Percentiles rank a stretch among this genome's conserved stretches.
phyloP scores from a whole-genome alignment of 2,329 filamentous ascomycete species.

The Pseudogymnoascus sp. region DNA sequence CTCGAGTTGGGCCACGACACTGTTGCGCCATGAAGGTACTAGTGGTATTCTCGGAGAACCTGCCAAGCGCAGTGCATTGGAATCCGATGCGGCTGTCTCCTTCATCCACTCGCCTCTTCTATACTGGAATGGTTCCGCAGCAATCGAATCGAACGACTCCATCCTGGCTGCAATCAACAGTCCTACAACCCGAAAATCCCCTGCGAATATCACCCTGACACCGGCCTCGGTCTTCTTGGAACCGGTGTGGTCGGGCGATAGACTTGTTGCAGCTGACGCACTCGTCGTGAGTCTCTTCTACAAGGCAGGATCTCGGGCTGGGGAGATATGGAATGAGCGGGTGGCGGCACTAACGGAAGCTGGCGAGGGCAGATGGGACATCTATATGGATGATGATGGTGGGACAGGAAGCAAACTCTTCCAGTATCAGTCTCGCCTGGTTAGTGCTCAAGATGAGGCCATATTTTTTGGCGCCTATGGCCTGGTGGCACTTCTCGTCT shows the following conservation, averaged over 20 bases:
- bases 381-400: conserved; percentile 19
- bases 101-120: conserved; percentile 46
- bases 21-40: not conserved
- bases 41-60: not conserved
- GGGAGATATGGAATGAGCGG: conserved; percentile 34
- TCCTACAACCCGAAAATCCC: conserved; percentile 32
- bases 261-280: conserved; percentile 44
- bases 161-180: conserved; percentile 42
- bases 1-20: not conserved
- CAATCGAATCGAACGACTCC: conserved; percentile 36
- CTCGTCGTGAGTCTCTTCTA: conserved; percentile 47
- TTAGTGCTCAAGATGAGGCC: not conserved
- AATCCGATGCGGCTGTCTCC: conserved; percentile 10
- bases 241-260: conserved; percentile 39
- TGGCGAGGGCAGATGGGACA: conserved; percentile 18
- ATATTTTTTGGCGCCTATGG: not conserved
- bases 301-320: conserved; percentile 33
- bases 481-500: not conserved
- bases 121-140: conserved; percentile 44
- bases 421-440: not conserved
- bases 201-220: conserved; percentile 41
- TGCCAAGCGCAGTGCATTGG: not conserved
- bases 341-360: conserved; percentile 15
- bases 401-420: conserved; percentile 18
- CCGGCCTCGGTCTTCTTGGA: conserved; percentile 47